These are phyloP conservation scores for Sugiyamaella neomexicana DNA, from an alignment of 1,139 yeast species.

Conservation along the genomic window DNA sequence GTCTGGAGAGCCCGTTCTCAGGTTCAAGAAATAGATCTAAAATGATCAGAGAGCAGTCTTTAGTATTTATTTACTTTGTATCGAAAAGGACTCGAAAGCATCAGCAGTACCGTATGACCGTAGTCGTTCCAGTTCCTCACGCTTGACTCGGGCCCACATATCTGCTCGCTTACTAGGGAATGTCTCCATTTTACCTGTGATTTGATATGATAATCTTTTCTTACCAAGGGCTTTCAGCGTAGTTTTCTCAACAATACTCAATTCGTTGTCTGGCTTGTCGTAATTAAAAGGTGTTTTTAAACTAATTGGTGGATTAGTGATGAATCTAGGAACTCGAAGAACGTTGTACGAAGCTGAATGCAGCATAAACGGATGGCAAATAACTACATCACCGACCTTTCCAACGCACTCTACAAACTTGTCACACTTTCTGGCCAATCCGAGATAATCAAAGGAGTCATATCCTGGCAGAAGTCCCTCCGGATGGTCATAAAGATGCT, in stretches of 20 bases:
- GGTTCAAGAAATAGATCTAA: too few species aligned
- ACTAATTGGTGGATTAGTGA: conserved; percentile 18
- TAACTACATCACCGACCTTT: conserved; percentile 19
- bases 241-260: conserved; percentile 15
- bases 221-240: conserved; percentile 17
- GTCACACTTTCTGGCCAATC: conserved; percentile 16
- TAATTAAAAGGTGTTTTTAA: conserved; percentile 16
- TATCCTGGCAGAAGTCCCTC: conserved; percentile 19
- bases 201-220: conserved; percentile 4
- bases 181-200: conserved; percentile 3
- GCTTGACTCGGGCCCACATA: conserved; percentile 15
- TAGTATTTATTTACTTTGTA: not conserved
- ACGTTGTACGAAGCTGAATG: conserved; percentile 20
- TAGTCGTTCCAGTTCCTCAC: conserved; percentile 3
- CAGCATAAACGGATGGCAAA: conserved; percentile 20
- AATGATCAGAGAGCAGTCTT: too few species aligned
- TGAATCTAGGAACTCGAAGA: conserved; percentile 19
- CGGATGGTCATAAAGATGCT: conserved; percentile 16
- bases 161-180: conserved; percentile 16
- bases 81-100: conserved; percentile 2
- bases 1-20: too few species aligned
- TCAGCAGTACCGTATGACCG: conserved; percentile 11
- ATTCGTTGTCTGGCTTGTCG: conserved; percentile 11
- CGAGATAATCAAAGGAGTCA: conserved; percentile 14
- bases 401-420: conserved; percentile 19